Base-by-base conservation (phyloP, 495 filamentous ascomycete species). In the Daldinia grandis region DNA sequence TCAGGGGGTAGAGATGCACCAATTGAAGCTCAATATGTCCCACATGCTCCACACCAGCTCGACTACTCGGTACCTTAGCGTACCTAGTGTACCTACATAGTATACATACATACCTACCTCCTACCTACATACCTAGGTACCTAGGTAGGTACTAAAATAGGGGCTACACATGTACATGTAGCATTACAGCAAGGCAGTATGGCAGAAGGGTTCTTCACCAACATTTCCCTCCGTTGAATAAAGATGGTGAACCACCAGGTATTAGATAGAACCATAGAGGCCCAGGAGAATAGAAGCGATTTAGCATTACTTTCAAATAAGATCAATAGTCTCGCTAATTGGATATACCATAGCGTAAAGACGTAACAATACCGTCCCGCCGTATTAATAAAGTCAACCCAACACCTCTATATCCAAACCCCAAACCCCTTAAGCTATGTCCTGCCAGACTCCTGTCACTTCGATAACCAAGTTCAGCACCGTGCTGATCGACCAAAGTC, bases 401-500 rank as follows among this genome's bases (percentile, higher is more conserved):
- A 24, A 9, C 64, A 67, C 21, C 28, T 64, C 50, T 31, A 67
- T 12, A 31, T 19, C 61, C 35, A 37, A 33, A 9, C 51, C 21
- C 56, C 31, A 47, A 40, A 3, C 12, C 19, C 24, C 37, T 69
- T 44, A 80, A 19, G 72, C 70, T 49, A 81, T 76, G 19, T 87
- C 82, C 15, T 73, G 74, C 72, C 80, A 85, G 35, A 75, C 72
- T 5, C 89, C 89, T n/a, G 80, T 83, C 38, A 94, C 63, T 81
- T 99, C 95, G n/a, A 94, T 86, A 53, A 88, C 84, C 2, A 99
- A 80, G 80, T 98, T 99, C 5, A 89, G 82, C 28, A 92, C 66
- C 3, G 95, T 98, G 78, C 93, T 93, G n/a, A 92, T 78, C 17
- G 79, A 81, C 95, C 95, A 99, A 10, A 99, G 80, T n/a, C 76